A percentile compares a stretch with the other conserved stretches of the same genome.
Conservation (phyloP, 2,329 filamentous ascomycete species). For the Penicillium sp. region DNA sequence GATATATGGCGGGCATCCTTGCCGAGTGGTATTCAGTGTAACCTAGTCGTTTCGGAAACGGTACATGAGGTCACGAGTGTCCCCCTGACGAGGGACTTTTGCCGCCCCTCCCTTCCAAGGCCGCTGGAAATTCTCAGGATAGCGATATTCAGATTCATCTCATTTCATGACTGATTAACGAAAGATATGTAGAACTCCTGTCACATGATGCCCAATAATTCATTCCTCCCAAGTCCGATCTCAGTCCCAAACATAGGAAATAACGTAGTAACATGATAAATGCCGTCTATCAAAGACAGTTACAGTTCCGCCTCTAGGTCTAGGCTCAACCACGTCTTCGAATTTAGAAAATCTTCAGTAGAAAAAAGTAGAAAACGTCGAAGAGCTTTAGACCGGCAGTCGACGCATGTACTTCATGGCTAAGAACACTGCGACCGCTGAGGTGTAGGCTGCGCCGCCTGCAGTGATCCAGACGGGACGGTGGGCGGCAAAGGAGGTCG, state of each 20-base stretch:
- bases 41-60: neutral
- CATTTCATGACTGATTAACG: neutral
- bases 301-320: constrained; percentile 17
- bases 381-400: constrained; percentile 20
- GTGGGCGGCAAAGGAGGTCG: constrained; percentile 38
- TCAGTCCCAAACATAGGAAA: neutral
- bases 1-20: neutral
- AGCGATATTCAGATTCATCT: neutral
- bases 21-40: constrained; percentile 1
- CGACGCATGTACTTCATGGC: constrained; percentile 37
- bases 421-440: constrained; percentile 36
- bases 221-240: neutral
- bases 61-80: constrained; percentile 9
- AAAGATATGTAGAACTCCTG: neutral
- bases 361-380: neutral
- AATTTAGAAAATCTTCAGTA: neutral
- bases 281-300: constrained; percentile 16
- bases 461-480: constrained; percentile 40
- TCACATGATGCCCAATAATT: constrained; percentile 2
- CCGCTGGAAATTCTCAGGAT: neutral
- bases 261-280: constrained; percentile 1
- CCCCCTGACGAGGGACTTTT: neutral
- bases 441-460: constrained; percentile 37
- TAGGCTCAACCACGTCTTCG: constrained; percentile 11
- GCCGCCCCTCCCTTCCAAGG: neutral